phyloP scores from a whole-genome alignment of 1,284 basidiomycete species.

The Stygiomarasmius scandens region DNA sequence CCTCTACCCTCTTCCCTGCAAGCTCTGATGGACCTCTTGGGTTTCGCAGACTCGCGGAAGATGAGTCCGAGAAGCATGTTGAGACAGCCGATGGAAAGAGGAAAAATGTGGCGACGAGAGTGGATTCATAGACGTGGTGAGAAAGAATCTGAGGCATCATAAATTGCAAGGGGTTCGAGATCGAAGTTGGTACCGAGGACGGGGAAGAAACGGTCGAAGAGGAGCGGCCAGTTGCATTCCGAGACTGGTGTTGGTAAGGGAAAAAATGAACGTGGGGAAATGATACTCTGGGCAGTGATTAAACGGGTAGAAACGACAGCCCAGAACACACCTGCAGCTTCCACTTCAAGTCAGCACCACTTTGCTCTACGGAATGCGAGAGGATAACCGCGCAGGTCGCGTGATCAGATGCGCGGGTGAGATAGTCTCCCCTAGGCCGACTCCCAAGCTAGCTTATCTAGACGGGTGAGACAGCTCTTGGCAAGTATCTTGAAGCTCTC shows the following conservation, averaged over 20 bases:
- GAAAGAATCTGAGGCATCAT: conserved; percentile 84
- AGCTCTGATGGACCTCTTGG: conserved; percentile 63
- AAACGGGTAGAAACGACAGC: conserved; percentile 81
- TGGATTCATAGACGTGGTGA: conserved; percentile 77
- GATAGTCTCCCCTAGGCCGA: no score
- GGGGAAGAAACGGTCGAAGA: conserved; percentile 84
- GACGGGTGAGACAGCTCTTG: no score
- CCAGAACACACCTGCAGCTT: conserved; percentile 88
- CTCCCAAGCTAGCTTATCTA: no score
- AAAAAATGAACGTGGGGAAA: conserved; percentile 66
- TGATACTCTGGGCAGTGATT: conserved; percentile 75
- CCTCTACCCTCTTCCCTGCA: conserved; percentile 64
- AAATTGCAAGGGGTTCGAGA: conserved; percentile 78
- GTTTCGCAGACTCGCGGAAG: no score
- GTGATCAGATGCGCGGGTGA: no score
- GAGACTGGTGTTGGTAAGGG: conserved; percentile 35
- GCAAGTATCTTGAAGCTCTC: no score
- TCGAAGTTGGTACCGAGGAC: conserved; percentile 84
- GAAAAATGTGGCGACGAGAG: conserved; percentile 84
- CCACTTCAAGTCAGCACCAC: no score
- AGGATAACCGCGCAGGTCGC: no score
- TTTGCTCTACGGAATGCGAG: no score
- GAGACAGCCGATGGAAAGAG: no score
- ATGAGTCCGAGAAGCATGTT: no score
- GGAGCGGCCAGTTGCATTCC: conserved; percentile 62